phyloP scores from a whole-genome alignment of 805 yeast species.

The Yarrowia sp. region DNA sequence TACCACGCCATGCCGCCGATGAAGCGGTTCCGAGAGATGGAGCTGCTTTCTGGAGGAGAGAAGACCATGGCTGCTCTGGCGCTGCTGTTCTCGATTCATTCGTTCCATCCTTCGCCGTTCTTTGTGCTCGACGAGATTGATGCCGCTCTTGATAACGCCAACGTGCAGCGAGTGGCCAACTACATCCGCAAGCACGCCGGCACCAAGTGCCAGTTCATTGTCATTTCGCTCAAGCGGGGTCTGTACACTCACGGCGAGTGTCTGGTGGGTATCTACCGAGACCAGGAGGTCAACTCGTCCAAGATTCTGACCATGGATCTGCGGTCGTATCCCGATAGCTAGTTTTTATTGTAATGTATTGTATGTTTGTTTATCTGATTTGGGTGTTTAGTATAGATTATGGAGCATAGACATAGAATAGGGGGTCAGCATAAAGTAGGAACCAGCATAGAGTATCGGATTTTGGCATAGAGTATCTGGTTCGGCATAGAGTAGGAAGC shows the following conservation, averaged over 20 bases:
- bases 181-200: slow-evolving; percentile 75
- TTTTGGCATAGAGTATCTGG: too few species aligned
- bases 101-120: slow-evolving; percentile 90
- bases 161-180: slow-evolving; percentile 82
- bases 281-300: slow-evolving; percentile 34
- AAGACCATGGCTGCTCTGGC: slow-evolving; percentile 96
- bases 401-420: too few species aligned
- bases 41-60: slow-evolving; percentile 91
- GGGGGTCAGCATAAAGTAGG: too few species aligned
- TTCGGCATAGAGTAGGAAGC: too few species aligned
- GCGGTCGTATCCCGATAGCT: slow-evolving; percentile 26
- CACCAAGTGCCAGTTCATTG: slow-evolving; percentile 73
- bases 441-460: too few species aligned
- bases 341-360: not conserved
- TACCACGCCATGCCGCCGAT: slow-evolving; percentile 96
- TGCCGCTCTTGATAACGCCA: slow-evolving; percentile 90
- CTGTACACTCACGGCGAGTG: slow-evolving; percentile 87
- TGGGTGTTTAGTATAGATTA: too few species aligned
- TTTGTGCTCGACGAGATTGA: slow-evolving; percentile 97
- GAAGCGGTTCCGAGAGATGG: slow-evolving; percentile 91
- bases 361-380: too few species aligned
- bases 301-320: slow-evolving; percentile 34
- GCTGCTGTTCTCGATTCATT: slow-evolving; percentile 82
- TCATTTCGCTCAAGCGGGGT: slow-evolving; percentile 83
- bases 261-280: slow-evolving; percentile 78